These are phyloP conservation scores for Penicillium vulpinum DNA, from an alignment of 2,329 filamentous ascomycete genomes.

Conservation along the genomic window DNA sequence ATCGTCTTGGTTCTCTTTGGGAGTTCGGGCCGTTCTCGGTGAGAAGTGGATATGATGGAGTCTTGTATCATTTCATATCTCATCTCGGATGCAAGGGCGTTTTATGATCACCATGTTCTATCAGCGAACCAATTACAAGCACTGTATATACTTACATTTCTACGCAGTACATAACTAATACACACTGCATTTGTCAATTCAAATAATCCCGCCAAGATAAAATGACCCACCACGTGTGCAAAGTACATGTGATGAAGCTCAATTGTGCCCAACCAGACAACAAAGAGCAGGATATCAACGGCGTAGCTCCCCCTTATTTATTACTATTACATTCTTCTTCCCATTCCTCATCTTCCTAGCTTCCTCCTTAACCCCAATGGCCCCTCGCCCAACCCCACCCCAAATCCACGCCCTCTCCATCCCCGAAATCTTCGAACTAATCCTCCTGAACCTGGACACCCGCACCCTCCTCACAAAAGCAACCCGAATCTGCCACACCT, in stretches of 20 bases:
- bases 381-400: neutral
- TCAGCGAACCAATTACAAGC: too few species aligned
- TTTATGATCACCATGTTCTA: too few species aligned
- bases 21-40: constrained; percentile 15
- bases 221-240: neutral
- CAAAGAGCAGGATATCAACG: neutral
- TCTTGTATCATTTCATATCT: too few species aligned
- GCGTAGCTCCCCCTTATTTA: neutral
- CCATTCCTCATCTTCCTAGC: too few species aligned
- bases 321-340: neutral
- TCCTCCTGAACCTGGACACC: constrained; percentile 6
- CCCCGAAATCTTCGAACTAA: constrained; percentile 8
- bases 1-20: constrained; percentile 65
- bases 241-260: neutral
- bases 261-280: neutral
- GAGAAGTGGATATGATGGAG: neutral
- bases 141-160: constrained; percentile 7
- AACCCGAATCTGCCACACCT: constrained; percentile 1
- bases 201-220: neutral
- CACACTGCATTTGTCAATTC: too few species aligned
- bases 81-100: too few species aligned
- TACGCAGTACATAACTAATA: too few species aligned
- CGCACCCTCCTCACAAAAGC: constrained; percentile 9
- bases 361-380: neutral
- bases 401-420: neutral